Percentiles rank a stretch among this genome's conserved stretches.
phyloP scores from a whole-genome alignment of 1,139 yeast genomes.

The Arxiozyma slooffiae region DNA sequence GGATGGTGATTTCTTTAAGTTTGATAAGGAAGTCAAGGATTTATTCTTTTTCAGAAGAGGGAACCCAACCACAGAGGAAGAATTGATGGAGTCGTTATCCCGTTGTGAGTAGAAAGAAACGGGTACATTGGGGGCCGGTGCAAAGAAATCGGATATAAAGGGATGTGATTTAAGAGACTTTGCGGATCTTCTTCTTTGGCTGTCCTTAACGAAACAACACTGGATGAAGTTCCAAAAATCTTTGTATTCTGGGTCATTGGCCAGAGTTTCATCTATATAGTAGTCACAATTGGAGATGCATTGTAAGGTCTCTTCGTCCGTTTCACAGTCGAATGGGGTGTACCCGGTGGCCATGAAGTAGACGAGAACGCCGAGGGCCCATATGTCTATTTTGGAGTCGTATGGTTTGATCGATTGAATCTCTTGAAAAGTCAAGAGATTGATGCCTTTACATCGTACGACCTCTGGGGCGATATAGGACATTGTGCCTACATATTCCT shows the following conservation, averaged over 20 bases:
- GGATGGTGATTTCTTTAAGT: constrained; percentile 18
- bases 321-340: constrained; percentile 72
- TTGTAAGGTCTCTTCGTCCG: constrained; percentile 56
- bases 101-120: background rate
- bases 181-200: constrained; percentile 40
- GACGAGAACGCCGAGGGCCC: constrained; percentile 70
- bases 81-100: background rate
- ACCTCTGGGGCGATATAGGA: constrained; percentile 73
- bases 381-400: constrained; percentile 53
- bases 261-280: constrained; percentile 36
- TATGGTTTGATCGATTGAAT: constrained; percentile 30
- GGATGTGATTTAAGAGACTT: constrained; percentile 42
- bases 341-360: constrained; percentile 68
- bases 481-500: constrained; percentile 53
- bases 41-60: constrained; percentile 11
- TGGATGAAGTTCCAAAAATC: constrained; percentile 51
- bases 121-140: background rate
- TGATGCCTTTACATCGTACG: constrained; percentile 38
- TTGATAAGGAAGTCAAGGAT: constrained; percentile 20
- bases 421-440: constrained; percentile 12
- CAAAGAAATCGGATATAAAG: constrained; percentile 22
- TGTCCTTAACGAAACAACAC: constrained; percentile 45
- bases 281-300: constrained; percentile 52
- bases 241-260: constrained; percentile 29
- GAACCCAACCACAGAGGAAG: background rate